Base-by-base conservation (phyloP, 805 yeast genomes). In the Cyberlindnera amylophila region DNA sequence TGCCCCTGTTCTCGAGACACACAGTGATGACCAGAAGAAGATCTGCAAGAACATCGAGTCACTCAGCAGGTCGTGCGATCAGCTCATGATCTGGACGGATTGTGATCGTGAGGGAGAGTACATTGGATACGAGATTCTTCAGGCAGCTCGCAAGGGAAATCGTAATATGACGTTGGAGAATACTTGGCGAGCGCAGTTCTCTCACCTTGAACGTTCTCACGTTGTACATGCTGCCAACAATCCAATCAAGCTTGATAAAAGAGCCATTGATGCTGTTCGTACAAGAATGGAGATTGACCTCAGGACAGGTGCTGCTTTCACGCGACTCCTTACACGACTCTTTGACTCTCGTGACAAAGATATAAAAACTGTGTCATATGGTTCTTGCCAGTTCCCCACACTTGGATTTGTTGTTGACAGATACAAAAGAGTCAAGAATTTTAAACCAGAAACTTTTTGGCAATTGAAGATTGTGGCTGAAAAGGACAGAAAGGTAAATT, bases 51-150 rank as follows among this genome's bases (percentile, higher is more conserved):
- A 91, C 57, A 87, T 93, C 37, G 61, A 73, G 24, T 62, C 62
- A 4, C 88, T 88, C 57, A 85, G 89, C 4, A 61, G 81, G 32
- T 56, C 55, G 15, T 76, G 86, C 5, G 75, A 79, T 39, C 66
- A 67, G 31, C 64, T 93, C 41, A 86, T 88, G 86, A 87, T 93
- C 7, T 93, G 99, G 98, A 93, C 99, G 1, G 99, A 93, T 72
- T 93, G 99, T 64, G 98, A 90, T 71, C 70, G 97, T 29, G 98
- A 90, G 60, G 98, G 98, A 2, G 98, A 90, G 61, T 84, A 80
- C 61, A 90, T 90, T 43, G 98, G 97, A 0, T 79, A 72, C 66
- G 96, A 90, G 54, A 79, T 95, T 13, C 71, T 77, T 28, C 72
- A 79, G 40, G 82, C 81, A n/a, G 96, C 96, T 0, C 58, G 60